Base-by-base conservation (phyloP, 805 yeast genomes). In the Starmerella lactis-condensi region DNA sequence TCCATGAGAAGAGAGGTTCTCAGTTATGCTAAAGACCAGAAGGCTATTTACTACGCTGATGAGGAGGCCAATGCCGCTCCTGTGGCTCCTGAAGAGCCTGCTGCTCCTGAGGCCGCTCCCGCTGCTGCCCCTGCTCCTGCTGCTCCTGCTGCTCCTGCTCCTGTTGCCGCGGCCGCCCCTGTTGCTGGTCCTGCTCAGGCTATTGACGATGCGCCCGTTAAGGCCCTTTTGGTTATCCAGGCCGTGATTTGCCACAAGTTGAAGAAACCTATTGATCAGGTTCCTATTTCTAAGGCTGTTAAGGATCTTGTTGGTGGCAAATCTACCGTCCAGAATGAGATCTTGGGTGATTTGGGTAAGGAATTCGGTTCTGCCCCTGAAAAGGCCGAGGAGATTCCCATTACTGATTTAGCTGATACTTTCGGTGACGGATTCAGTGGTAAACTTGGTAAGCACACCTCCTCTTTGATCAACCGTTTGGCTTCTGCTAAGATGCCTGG, bases 401-500 rank as follows among this genome's bases (percentile, higher is more conserved):
- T 89, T 46, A 77, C 71, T 51, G 99, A 89, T 58, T 71, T 89
- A 54, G 95, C 96, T 29, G 96, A 81, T 52, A 73, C 69, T 48
- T 79, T 89, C 69, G 94, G 85, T 62, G 93, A 81, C 42, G 62
- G 83, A 17, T 89, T 81, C 64, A 53, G 61, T 43, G 96, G 96
- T 45, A 66, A 71, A 42, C 68, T 89, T 44, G 99, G 99, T 55
- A 89, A 89, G 57, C 93, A 83, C 50, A 75, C 96, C 2, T 60
- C 82, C 23, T 75, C 94, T 18, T 67, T 89, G 48, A 64, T 85
- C 41, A 78, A 93, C 40, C 75, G 95, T 60, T 66, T 89, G 51
- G 76, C 83, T 64, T 73, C 96, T 8, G 75, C 95, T 18, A 89
- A 89, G 64, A 89, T 89, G 96, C 96, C 99, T 33, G 99, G 99